phyloP scores from a whole-genome alignment of 75 land plant genomes.

The Ceratopteris richardii region DNA sequence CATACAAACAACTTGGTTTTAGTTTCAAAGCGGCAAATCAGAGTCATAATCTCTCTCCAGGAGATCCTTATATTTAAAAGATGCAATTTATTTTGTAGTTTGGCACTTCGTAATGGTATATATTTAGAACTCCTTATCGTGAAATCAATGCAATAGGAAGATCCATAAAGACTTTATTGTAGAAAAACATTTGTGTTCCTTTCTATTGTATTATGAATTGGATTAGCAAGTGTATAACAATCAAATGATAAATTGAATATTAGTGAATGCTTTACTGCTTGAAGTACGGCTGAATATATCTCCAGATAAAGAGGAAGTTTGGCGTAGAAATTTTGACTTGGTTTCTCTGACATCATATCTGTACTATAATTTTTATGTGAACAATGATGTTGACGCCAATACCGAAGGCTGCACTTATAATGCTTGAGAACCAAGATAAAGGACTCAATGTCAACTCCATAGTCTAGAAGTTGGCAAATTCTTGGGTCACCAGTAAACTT shows the following conservation, averaged over 20 bases:
- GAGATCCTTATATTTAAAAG: too few species aligned
- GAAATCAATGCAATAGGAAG: too few species aligned
- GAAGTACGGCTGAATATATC: conserved; percentile 32
- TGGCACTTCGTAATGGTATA: too few species aligned
- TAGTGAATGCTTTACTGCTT: conserved; percentile 19
- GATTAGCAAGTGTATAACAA: too few species aligned
- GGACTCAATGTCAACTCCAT: conserved; percentile 23
- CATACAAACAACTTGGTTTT: background rate
- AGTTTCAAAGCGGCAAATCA: too few species aligned
- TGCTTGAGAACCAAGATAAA: conserved; percentile 37
- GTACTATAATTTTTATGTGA: background rate
- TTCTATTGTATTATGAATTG: too few species aligned
- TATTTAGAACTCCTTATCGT: too few species aligned
- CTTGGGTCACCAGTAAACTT: conserved; percentile 20
- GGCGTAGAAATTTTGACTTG: conserved; percentile 3
- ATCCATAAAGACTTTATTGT: too few species aligned
- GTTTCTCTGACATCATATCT: background rate
- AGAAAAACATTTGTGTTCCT: too few species aligned
- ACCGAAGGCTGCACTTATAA: conserved; percentile 34
- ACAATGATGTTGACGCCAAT: conserved; percentile 22
- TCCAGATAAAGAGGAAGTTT: conserved; percentile 28
- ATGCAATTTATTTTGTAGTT: too few species aligned
- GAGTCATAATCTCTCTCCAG: too few species aligned
- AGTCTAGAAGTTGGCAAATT: conserved; percentile 32
- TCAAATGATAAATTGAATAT: too few species aligned